Evolutionary conservation across 139 green algal species (phyloP), one percentile per base, ranked within the genome.

Genomic region (Closterium sp.): DNA sequence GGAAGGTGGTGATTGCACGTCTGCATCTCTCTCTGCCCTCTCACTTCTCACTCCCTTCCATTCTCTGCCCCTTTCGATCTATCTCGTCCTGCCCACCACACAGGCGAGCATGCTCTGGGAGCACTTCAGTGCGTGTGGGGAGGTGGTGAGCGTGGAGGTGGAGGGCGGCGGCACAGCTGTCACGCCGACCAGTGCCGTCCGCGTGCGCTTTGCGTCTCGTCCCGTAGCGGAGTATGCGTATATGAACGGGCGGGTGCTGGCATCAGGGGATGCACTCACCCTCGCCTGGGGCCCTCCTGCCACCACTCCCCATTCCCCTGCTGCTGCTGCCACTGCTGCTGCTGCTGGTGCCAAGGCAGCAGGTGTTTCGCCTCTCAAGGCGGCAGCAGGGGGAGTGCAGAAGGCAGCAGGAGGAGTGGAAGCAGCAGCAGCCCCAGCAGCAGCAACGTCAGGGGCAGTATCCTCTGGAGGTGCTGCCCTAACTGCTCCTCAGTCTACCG

Each of bases 51-150:
- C 6, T 50, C 38, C 38, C 38, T 9, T 50, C 38, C 38, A 27
- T 24, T 24, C 9, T 79, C 62, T n/a, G 10, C 11, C 62, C 62
- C 62, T 4, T 79, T 79, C 62, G 27, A n/a, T n/a, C n/a, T n/a
- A n/a, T 79, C 17, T 79, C 62, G 27, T 79, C 62, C n/a, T n/a
- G n/a, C n/a, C 62, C 62, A 79, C 62, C 62, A 4, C 27, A 38
- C 89, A 92, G 89, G 79, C 45, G 42, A 90, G 24, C 28, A 32
- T 29, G 70, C 86, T 94, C 0, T 88, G 87, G 87, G 88, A 70
- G 45, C 91, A 94, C 87, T 94, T 94, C 87, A 86, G 87, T 9
- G 28, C 22, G 84, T 92, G 88, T 30, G 91, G 88, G 21, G 91
- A 94, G 85, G 91, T 94, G 45, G 27, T 88, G 34, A 92, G 50